Conservation (phyloP, 2,329 filamentous ascomycete species). For the Gaeumannomyces tritici region DNA sequence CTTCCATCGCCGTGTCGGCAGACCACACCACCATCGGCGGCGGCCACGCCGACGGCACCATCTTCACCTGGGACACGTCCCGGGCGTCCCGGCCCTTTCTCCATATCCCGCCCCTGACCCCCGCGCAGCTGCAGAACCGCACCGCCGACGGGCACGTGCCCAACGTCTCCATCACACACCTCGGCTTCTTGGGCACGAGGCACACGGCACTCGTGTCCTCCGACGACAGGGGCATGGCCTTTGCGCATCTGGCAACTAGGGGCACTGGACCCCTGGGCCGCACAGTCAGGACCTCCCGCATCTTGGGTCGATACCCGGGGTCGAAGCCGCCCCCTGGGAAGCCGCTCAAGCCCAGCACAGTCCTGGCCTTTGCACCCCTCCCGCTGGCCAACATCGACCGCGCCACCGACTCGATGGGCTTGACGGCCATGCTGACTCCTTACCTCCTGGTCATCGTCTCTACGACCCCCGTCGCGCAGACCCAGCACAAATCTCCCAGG, state of each 20-base stretch:
- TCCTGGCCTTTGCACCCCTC: slow-evolving; percentile 81
- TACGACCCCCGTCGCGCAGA: slow-evolving; percentile 90
- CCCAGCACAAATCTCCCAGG: slow-evolving; percentile 84
- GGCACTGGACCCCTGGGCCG: slow-evolving; percentile 80
- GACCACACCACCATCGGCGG: slow-evolving; percentile 88
- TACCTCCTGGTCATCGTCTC: slow-evolving; percentile 96
- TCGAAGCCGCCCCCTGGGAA: slow-evolving; percentile 52
- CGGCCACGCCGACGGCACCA: slow-evolving; percentile 80
- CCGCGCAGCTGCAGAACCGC: slow-evolving; percentile 52
- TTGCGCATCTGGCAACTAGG: slow-evolving; percentile 88
- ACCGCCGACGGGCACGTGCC: slow-evolving; percentile 75
- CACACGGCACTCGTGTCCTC: slow-evolving; percentile 93
- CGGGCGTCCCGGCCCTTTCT: slow-evolving; percentile 81
- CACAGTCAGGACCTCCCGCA: slow-evolving; percentile 79
- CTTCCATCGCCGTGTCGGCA: slow-evolving; percentile 80
- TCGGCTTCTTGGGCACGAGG: slow-evolving; percentile 90
- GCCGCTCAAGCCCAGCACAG: slow-evolving; percentile 80
- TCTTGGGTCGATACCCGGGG: slow-evolving; percentile 83
- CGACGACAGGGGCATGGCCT: slow-evolving; percentile 93
- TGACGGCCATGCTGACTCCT: slow-evolving; percentile 92
- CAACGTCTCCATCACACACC: slow-evolving; percentile 69
- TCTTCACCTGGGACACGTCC: slow-evolving; percentile 93
- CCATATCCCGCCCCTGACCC: slow-evolving; percentile 68
- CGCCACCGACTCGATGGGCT: slow-evolving; percentile 73
- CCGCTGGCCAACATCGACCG: slow-evolving; percentile 93